Conservation (phyloP, 768 basidiomycete species). For the Lactarius deliciosus region DNA sequence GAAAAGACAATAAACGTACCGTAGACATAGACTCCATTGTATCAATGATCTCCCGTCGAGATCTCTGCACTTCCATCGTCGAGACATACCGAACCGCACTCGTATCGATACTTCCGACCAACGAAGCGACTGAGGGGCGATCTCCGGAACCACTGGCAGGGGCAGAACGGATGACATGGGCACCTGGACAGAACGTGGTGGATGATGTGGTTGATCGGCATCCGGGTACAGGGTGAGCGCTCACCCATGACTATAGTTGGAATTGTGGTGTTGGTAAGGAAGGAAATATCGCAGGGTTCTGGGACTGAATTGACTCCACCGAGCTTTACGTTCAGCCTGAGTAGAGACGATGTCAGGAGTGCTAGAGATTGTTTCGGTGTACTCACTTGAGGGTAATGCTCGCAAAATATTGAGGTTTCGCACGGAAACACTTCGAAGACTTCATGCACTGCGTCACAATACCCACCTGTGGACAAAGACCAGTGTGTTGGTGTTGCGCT, state of each 20-base stretch:
- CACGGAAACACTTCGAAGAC: slow-evolving; percentile 59
- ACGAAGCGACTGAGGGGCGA: slow-evolving; percentile 75
- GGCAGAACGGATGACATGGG: slow-evolving; percentile 81
- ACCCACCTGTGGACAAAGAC: slow-evolving; percentile 48
- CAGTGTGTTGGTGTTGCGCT: background rate
- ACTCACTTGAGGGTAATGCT: slow-evolving; percentile 78
- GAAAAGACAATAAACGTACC: slow-evolving; percentile 37
- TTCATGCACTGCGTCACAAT: slow-evolving; percentile 81
- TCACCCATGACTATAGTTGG: slow-evolving; percentile 81
- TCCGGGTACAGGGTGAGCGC: slow-evolving; percentile 12
- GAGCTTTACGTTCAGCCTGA: slow-evolving; percentile 78
- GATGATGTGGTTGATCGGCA: background rate
- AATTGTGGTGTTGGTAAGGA: slow-evolving; percentile 64
- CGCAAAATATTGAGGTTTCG: slow-evolving; percentile 76
- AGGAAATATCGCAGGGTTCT: slow-evolving; percentile 61
- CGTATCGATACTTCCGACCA: slow-evolving; percentile 79
- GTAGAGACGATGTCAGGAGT: slow-evolving; percentile 7
- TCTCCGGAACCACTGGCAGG: slow-evolving; percentile 63
- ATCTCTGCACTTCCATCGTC: slow-evolving; percentile 62
- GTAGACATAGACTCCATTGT: slow-evolving; percentile 65
- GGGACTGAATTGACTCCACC: slow-evolving; percentile 83
- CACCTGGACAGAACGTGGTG: slow-evolving; percentile 45
- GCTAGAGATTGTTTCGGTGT: background rate
- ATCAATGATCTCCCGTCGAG: slow-evolving; percentile 74
- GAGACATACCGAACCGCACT: slow-evolving; percentile 69